phyloP scores from a whole-genome alignment of 257 asterid species.

The Capsicum baccatum region DNA sequence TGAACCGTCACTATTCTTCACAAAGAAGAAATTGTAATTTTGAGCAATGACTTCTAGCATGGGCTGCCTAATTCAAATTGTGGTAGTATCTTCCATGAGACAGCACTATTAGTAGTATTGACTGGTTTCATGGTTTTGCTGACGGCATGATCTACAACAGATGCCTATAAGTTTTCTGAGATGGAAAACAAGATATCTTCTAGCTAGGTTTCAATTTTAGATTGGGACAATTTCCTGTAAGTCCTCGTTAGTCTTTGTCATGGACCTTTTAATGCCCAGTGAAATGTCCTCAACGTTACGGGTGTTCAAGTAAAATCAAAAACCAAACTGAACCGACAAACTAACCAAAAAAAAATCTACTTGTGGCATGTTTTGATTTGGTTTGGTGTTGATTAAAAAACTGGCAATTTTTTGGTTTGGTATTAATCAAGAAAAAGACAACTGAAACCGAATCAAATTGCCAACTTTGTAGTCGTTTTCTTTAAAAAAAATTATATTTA shows the following conservation, averaged over 20 bases:
- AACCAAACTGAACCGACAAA: too few species aligned
- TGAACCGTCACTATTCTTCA: not conserved
- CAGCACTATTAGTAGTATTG: not conserved
- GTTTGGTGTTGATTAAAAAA: too few species aligned
- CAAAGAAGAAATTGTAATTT: not conserved
- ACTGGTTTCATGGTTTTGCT: not conserved
- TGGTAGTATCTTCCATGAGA: not conserved
- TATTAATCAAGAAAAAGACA: too few species aligned
- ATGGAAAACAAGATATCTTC: not conserved
- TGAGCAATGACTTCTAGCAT: slow-evolving; percentile 25
- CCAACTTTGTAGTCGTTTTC: too few species aligned
- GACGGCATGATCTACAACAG: not conserved
- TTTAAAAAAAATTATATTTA: too few species aligned
- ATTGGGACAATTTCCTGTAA: not conserved
- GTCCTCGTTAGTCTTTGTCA: not conserved
- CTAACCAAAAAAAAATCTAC: too few species aligned
- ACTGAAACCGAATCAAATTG: too few species aligned
- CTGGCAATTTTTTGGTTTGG: too few species aligned
- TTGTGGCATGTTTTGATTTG: too few species aligned
- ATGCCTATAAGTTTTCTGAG: not conserved
- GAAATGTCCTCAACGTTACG: not conserved
- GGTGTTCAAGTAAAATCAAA: too few species aligned
- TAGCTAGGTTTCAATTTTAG: slow-evolving; percentile 13
- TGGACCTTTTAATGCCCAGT: slow-evolving; percentile 1
- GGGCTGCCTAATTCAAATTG: slow-evolving; percentile 9